phyloP scores from a whole-genome alignment of 495 filamentous ascomycete genomes.

The Bacidia gigantensis region DNA sequence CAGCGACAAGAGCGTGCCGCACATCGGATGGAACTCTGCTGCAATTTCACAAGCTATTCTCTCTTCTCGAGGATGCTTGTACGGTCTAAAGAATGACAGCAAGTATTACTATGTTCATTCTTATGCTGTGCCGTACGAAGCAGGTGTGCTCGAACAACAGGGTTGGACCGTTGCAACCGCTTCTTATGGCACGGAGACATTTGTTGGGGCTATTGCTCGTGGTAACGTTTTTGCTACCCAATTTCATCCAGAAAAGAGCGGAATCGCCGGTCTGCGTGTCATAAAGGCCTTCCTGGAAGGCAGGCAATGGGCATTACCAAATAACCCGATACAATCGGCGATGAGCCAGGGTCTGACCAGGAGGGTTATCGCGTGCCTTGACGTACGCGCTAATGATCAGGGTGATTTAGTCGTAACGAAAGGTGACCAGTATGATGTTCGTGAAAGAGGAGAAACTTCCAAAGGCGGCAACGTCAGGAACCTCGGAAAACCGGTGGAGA shows the following conservation, averaged over 20 bases:
- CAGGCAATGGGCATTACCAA: slow-evolving; percentile 31
- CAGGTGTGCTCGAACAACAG: slow-evolving; percentile 54
- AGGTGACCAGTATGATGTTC: slow-evolving; percentile 97
- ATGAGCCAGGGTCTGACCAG: slow-evolving; percentile 58
- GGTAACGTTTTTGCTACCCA: slow-evolving; percentile 82
- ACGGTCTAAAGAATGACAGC: slow-evolving; percentile 60
- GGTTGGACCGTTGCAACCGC: slow-evolving; percentile 86
- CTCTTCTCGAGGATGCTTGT: slow-evolving; percentile 43
- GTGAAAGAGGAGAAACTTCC: slow-evolving; percentile 56
- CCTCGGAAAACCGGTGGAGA: slow-evolving; percentile 88
- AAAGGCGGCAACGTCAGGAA: slow-evolving; percentile 71
- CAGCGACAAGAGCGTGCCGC: slow-evolving; percentile 72
- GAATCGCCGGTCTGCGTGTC: slow-evolving; percentile 69
- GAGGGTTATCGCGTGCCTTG: slow-evolving; percentile 86
- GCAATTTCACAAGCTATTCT: slow-evolving; percentile 35
- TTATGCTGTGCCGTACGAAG: slow-evolving; percentile 66
- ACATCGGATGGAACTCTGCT: slow-evolving; percentile 97
- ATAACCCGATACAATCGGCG: slow-evolving; percentile 12
- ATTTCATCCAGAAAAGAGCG: slow-evolving; percentile 97
- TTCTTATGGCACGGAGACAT: slow-evolving; percentile 75
- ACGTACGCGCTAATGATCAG: slow-evolving; percentile 90
- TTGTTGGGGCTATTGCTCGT: slow-evolving; percentile 78
- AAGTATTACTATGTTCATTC: slow-evolving; percentile 99
- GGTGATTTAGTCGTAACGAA: slow-evolving; percentile 96
- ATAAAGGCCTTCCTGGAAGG: slow-evolving; percentile 75